Evolutionary conservation across 306 rosid species (phyloP), one percentile per base, ranked within the genome.

Genomic region (Cicer chorassanicum): DNA sequence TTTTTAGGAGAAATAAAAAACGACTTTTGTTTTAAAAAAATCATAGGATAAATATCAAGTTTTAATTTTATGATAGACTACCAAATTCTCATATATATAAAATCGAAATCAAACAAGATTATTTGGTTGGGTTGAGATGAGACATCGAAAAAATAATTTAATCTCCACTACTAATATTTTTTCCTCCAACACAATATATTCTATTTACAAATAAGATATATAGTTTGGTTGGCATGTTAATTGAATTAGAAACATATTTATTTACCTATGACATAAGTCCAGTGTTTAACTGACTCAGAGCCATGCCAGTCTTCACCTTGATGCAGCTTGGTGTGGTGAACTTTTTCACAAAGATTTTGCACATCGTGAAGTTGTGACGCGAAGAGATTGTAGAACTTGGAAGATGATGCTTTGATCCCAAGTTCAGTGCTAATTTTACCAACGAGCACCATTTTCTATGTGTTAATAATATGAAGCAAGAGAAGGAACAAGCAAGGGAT

Each of bases 291-390:
- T 1, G 84, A 56, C 16, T 72, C 89, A 64, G 16, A 3, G 13
- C 45, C 42, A 39, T 85, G 78, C 89, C 88, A 88, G 13, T 88
- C 83, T 7, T 88, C 85, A 39, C 89, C 92, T 15, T 79, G 69
- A 67, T 88, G 89, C 2, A 88, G 68, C 34, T 60, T 73, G 16
- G 65, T 38, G 1, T 5, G 34, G 8, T 88, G 88, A 0, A 84
- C 8, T 8, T 24, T 9, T 0, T 67, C 86, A n/a, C 68, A 9
- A 2, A 74, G 19, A 43, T 79, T 74, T 9, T 84, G 86, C 44
- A 83, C 10, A 6, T 81, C 54, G 18, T 69, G 76, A 4, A 69
- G 57, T 72, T 76, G 14, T 8, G 34, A 10, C n/a, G 65, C 72
- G 5, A 73, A 38, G 39, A 81, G 1, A 2, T 51, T 72, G 74